These are phyloP conservation scores for Exophiala oligosperma DNA, from an alignment of 2,329 filamentous ascomycete species.

Conservation along the genomic window DNA sequence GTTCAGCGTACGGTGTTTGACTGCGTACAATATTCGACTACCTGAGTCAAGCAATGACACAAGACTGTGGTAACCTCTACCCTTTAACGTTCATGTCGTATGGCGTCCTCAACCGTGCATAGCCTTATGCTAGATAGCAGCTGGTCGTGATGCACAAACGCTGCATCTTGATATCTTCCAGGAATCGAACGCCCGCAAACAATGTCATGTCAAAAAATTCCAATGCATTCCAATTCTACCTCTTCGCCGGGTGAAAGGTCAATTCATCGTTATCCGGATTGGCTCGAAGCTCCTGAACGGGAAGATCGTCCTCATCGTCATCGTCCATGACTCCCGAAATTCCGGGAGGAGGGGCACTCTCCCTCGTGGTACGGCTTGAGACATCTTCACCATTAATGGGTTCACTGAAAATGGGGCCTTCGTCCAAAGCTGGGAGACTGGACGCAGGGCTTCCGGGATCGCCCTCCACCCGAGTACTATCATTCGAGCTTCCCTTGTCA, in stretches of 20 bases:
- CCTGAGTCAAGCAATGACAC: neutral
- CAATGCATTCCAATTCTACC: neutral
- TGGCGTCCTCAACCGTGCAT: neutral
- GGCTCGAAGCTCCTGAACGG: slow-evolving; percentile 22
- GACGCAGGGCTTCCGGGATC: slow-evolving; percentile 13
- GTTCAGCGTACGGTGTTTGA: neutral
- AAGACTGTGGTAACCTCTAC: neutral
- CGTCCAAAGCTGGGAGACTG: slow-evolving; percentile 13
- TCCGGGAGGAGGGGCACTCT: slow-evolving; percentile 29
- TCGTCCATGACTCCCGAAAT: slow-evolving; percentile 17
- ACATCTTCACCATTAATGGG: slow-evolving; percentile 12
- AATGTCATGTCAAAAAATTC: neutral
- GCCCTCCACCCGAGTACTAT: slow-evolving; percentile 26
- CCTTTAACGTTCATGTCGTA: neutral
- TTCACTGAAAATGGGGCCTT: slow-evolving; percentile 15
- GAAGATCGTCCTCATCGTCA: slow-evolving; percentile 26
- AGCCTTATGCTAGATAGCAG: neutral
- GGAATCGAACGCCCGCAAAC: slow-evolving; percentile 1
- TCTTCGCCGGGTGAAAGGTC: slow-evolving; percentile 7
- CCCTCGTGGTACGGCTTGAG: slow-evolving; percentile 14
- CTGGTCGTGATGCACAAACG: neutral
- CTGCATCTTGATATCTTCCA: neutral
- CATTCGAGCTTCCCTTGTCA: slow-evolving; percentile 21
- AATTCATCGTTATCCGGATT: slow-evolving; percentile 20
- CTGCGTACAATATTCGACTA: neutral